Evolutionary conservation across 176 grass and related monocot species (phyloP), one percentile per base, ranked within the genome.

Genomic region (Elaeis guineensis): DNA sequence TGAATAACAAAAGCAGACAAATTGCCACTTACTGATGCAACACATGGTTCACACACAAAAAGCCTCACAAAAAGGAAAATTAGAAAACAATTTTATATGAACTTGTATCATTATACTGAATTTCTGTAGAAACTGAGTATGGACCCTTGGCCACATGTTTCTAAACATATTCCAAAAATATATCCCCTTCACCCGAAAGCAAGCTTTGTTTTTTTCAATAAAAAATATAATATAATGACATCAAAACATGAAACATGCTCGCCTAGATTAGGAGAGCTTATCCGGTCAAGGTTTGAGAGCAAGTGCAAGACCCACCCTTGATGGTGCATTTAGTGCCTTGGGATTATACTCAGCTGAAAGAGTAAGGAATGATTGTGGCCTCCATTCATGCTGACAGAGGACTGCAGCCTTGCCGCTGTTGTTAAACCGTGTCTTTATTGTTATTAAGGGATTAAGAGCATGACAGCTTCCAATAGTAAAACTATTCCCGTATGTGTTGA

Each of bases 321-420:
- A 62, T 52, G 85, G 90, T 8, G 73, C 75, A 51, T 65, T 82
- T 17, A 78, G 51, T 51, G 83, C 82, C 59, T 86, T 95, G 16
- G 82, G 82, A 70, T 95, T 79, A 26, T 86, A 95, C 76, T 95
- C 82, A 0, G 79, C 82, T 5, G 90, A 89, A 21, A 95, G 54
- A 6, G 82, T 83, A 19, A 95, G 19, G 50, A 75, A 77, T 8
- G 90, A 95, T 75, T 95, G 86, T 21, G 76, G 73, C 57, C 82
- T 77, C 90, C 90, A 95, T 76, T 95, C 76, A 54, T 89, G 85
- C 69, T 75, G 90, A 61, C 85, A 95, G 24, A 95, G 82, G 49
- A 86, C 49, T 7, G 82, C 85, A 1, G 79, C 72, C 53, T 79
- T 89, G 55, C 85, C 90, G 0, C 60, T 73, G 61, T 83, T 74